Base-by-base conservation (phyloP, 140 eudicot species). In the Flaveria floridana region DNA sequence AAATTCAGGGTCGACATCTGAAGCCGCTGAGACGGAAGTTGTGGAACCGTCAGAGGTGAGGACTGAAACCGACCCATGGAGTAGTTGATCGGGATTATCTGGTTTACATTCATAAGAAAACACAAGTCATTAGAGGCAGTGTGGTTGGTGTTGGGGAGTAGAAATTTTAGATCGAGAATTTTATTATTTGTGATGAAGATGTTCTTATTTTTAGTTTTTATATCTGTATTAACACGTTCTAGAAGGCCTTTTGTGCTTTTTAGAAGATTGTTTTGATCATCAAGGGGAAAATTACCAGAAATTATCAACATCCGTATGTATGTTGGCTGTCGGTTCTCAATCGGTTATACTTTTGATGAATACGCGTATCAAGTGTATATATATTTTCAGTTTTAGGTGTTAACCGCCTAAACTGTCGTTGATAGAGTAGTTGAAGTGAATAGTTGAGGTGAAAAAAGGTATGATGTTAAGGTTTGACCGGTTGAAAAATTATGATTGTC, bases 11-110 rank as follows among this genome's bases (percentile, higher is more conserved):
- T 41, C 86, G 6, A 56, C 74, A 39, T 48, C 80, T 26, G 95
- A 82, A 66, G 23, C 85, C 0, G 86, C 84, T 1, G 92, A 86
- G 75, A 37, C 86, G 0, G 83, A 94, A 82, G 97, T 90, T 4
- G 85, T 94, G 12, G 99, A 94, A 82, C 87, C 99, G 14, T 94
- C 99, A 0, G 99, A 94, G 85, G 99, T 94, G 34, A 88, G 96
- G 85, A 53, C 90, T 1, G 97, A 94, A 81, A 76, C 57, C 53
- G 97, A 94, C 74, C 97, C 96, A 1, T 90, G 99, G 99, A 91
- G 88, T 75, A 86, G 77, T 73, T 93, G 90, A 89, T 77, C 42
- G 56, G 64, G 25, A 23, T 23, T 23, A 23, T 23, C 25, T 23
- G 25, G 5, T 71, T 70, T 78, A 59, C 11, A 16, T 52, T 64